Evolutionary conservation across 1,284 basidiomycete genomes (phyloP), one percentile per base, ranked within the genome.

Genomic region (Microbotryum silenes-acaulis): DNA sequence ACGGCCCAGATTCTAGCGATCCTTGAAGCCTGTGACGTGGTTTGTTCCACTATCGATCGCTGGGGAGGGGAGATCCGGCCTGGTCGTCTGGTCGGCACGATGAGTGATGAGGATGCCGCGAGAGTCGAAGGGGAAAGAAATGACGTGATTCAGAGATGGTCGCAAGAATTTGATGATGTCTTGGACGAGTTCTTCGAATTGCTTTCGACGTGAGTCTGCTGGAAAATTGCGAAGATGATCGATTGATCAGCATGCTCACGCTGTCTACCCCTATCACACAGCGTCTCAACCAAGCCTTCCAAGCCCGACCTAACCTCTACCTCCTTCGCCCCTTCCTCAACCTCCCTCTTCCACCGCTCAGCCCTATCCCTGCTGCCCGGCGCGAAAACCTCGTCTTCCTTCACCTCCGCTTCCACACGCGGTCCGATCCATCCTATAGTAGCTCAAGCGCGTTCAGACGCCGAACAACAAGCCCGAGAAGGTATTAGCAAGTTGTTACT

Each of bases 41-140:
- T 55, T 31, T 46, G 27, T 16, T 27, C 45, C 8, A 48, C 10
- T 3, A 31, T 55, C 6, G 54, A 29, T n/a, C 23, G 54, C 20
- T 55, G 54, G 54, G 45, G 54, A 31, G 45, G 45, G 2, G 54
- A 55, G 10, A n/a, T 53, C 14, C n/a, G 33, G n/a, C 51, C 51
- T 7, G 45, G 20, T 27, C n/a, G 48, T 20, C 14, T 48, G 14
- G 45, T 16, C 10, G 45, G 27, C 9, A 8, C 25, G 44, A 55
- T 21, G 27, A 46, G 18, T 6, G 45, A 48, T n/a, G 45, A 55
- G 20, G 45, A 55, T 45, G 54, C 23, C 5, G 18, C 21, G n/a
- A 27, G 54, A 47, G 45, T 55, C 20, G 27, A 47, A 5, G 23
- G 10, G 20, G 54, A 55, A 1, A 23, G 54, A 14, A 25, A 55